Evolutionary conservation across 1,284 basidiomycete species (phyloP).

Genomic region (Tilletia caries): DNA sequence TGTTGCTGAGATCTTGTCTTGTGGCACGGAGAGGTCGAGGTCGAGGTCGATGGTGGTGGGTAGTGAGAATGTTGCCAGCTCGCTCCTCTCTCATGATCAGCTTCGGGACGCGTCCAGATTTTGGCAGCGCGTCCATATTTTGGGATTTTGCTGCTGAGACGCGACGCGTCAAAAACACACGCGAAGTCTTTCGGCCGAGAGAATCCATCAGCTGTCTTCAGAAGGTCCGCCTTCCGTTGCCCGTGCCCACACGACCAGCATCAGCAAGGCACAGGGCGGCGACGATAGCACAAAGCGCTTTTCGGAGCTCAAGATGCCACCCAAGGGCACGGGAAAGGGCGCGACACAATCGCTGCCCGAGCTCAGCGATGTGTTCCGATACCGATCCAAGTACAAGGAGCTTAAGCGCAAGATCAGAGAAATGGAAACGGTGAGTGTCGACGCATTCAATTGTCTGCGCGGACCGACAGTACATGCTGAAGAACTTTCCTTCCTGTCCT

Average conservation of each 20-base stretch:
- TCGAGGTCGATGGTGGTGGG: too few species aligned
- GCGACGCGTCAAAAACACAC: too few species aligned
- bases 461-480: not conserved
- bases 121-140: too few species aligned
- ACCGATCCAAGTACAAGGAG: conserved; percentile 83
- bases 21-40: too few species aligned
- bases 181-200: too few species aligned
- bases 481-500: conserved; percentile 24
- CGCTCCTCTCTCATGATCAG: too few species aligned
- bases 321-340: not conserved
- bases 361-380: conserved; percentile 71
- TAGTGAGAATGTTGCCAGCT: too few species aligned
- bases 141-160: too few species aligned
- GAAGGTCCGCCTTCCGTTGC: too few species aligned
- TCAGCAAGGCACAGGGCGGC: not conserved
- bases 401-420: conserved; percentile 82
- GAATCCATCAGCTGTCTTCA: too few species aligned
- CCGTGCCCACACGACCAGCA: not conserved
- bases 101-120: too few species aligned
- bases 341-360: conserved; percentile 8
- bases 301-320: not conserved
- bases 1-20: not conserved
- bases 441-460: not conserved
- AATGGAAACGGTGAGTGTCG: conserved; percentile 62
- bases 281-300: not conserved